phyloP scores from a whole-genome alignment of 225 moss, liverwort and hornwort species.

The Marchantia paleacea region DNA sequence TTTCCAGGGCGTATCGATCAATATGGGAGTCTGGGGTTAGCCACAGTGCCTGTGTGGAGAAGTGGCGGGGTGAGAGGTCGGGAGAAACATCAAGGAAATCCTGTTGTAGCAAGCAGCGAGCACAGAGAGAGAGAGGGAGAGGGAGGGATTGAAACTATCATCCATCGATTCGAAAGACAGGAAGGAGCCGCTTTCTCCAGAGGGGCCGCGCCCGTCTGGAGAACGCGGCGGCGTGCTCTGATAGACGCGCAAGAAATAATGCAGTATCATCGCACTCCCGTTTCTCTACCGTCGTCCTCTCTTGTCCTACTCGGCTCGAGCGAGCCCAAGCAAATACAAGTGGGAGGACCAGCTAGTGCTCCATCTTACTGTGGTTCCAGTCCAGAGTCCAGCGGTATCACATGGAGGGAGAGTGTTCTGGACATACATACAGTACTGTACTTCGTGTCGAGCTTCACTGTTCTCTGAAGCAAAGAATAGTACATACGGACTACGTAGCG shows the following conservation, averaged over 20 bases:
- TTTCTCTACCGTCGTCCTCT: background rate
- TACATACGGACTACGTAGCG: no score
- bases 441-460: no score
- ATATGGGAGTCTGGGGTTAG: background rate
- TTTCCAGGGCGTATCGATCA: background rate
- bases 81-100: background rate
- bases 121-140: background rate
- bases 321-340: background rate
- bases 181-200: no score
- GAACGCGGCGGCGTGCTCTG: background rate
- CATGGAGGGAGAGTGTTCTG: no score
- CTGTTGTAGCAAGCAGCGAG: background rate
- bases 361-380: no score
- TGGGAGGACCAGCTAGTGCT: background rate
- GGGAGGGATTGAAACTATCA: background rate
- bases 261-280: background rate
- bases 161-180: background rate
- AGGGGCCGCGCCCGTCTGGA: background rate
- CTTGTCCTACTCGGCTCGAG: background rate
- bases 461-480: no score
- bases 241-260: background rate
- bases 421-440: no score
- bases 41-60: background rate
- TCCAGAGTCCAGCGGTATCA: no score
- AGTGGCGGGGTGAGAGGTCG: background rate